Evolutionary conservation across 2,329 filamentous ascomycete genomes (phyloP).

Genomic region (Penicillium sp.): DNA sequence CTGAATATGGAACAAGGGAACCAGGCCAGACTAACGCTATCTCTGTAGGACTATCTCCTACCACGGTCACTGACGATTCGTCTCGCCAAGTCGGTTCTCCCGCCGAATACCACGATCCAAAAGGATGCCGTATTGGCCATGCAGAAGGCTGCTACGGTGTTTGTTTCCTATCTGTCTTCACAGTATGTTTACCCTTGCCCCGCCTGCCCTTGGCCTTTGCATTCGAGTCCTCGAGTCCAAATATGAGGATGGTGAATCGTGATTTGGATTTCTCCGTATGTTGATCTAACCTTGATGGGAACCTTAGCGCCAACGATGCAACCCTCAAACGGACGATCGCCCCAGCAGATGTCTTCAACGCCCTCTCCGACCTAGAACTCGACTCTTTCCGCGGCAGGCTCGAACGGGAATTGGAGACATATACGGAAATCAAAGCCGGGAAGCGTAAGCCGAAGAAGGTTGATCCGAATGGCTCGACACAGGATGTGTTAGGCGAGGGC

Average conservation of each 20-base stretch:
- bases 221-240: neutral
- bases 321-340: slow-evolving; percentile 62
- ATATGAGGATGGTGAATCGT: neutral
- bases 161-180: slow-evolving; percentile 62
- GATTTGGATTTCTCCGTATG: neutral
- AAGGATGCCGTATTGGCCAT: slow-evolving; percentile 64
- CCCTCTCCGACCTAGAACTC: slow-evolving; percentile 60
- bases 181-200: slow-evolving; percentile 45
- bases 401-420: slow-evolving; percentile 57
- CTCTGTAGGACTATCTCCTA: slow-evolving; percentile 57
- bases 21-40: neutral
- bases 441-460: slow-evolving; percentile 49
- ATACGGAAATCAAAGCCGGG: slow-evolving; percentile 44
- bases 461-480: slow-evolving; percentile 37
- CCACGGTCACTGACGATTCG: slow-evolving; percentile 62
- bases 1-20: neutral
- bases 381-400: slow-evolving; percentile 57
- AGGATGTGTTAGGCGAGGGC: neutral
- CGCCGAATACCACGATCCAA: slow-evolving; percentile 63
- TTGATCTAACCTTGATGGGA: slow-evolving; percentile 3
- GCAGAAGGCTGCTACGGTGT: slow-evolving; percentile 65
- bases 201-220: neutral
- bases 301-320: slow-evolving; percentile 58
- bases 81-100: slow-evolving; percentile 62
- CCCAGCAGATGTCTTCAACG: slow-evolving; percentile 60